Base-by-base conservation (phyloP, 495 filamentous ascomycete species). In the Aspergillus ellipticus region DNA sequence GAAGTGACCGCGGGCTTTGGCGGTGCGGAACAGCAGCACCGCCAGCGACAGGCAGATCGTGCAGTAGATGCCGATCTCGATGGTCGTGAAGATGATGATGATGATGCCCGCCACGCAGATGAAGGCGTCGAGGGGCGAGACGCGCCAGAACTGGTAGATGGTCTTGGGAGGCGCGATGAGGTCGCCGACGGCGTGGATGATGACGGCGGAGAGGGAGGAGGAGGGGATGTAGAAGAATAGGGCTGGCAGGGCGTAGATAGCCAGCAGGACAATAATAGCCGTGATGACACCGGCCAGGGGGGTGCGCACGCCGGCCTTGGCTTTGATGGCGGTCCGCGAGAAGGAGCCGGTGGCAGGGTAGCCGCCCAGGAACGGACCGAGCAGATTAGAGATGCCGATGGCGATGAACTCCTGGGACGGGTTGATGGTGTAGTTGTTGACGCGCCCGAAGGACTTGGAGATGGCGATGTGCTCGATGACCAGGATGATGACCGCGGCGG, bases 291-390 rank as follows among this genome's bases (percentile, higher is more conserved):
- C 93, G 7, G 89, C 92, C 50, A 97, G 87, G 0, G 93, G 93
- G 9, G 91, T 96, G 3, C 92, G 86, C 1, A 97, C 93, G 59
- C 93, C 93, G 37, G 94, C 91, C 74, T 97, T 97, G 3, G 91
- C 92, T 71, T 96, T 96, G 77, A 98, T 96, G 26, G 93, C 93
- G 43, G 93, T 98, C n/a, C 94, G 86, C 17, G 90, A 95, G 80
- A 98, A 98, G 13, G 93, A 97, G 2, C 93, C 93, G 19, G 93
- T 97, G 0, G 92, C 89, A 1, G 94, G 92, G 62, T 96, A 97
- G 3, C 79, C 92, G 54, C 94, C 94, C 6, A 98, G 83, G 74
- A 98, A 96, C 9, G 94, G 92, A 4, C 89, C 92, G 1, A 98
- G 78, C 26, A 97, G 77, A 67, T 98, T 98, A 20, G 86, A 87